A percentile compares a stretch with the other conserved stretches of the same genome.
phyloP scores from a whole-genome alignment of 108 stramenopile genomes.

The Cyclotella cryptica region DNA sequence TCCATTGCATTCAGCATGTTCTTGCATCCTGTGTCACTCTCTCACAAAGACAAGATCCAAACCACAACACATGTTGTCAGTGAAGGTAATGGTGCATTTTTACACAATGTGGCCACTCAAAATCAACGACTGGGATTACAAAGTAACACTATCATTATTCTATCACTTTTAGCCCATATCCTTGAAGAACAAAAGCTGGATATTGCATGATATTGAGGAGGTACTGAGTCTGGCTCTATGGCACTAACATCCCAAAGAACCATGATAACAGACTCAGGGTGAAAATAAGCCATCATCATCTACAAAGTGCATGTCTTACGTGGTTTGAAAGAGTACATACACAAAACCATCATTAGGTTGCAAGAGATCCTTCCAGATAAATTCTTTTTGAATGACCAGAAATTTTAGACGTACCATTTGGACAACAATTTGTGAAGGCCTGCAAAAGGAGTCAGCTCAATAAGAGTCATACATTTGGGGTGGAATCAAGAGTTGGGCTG shows the following conservation, averaged over 20 bases:
- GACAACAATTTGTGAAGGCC: conserved; percentile 17
- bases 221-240: conserved; percentile 3
- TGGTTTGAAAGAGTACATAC: conserved; percentile 16
- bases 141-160: too few species aligned
- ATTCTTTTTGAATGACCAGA: not conserved
- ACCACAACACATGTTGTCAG: too few species aligned
- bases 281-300: not conserved
- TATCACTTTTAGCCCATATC: too few species aligned
- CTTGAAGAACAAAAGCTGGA: too few species aligned
- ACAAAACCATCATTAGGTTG: conserved; percentile 21
- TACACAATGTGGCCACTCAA: too few species aligned
- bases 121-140: too few species aligned
- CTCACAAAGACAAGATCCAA: too few species aligned
- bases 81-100: too few species aligned
- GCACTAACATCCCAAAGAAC: conserved; percentile 28
- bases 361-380: conserved; percentile 6
- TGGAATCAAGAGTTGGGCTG: conserved; percentile 25
- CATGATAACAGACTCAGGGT: not conserved
- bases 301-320: not conserved
- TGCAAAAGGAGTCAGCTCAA: conserved; percentile 13
- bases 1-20: too few species aligned
- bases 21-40: too few species aligned
- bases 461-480: conserved; percentile 28
- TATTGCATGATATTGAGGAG: conserved; percentile 4
- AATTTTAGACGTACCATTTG: not conserved